Evolutionary conservation across 2,329 filamentous ascomycete genomes (phyloP).

Genomic region (Calonectria multiphialidica): DNA sequence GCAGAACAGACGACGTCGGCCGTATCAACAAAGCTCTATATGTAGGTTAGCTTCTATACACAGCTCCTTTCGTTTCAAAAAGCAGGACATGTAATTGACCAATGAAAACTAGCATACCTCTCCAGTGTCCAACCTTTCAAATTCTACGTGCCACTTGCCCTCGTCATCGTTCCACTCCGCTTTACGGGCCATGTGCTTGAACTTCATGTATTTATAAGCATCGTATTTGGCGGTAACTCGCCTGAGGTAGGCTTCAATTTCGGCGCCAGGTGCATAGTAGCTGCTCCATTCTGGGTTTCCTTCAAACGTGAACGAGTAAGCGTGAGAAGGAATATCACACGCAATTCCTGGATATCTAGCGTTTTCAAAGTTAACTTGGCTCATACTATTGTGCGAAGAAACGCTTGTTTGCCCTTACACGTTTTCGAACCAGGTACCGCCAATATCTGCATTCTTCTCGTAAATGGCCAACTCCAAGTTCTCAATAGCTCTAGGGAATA

Average conservation of each 20-base stretch:
- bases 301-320: constrained; percentile 73
- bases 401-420: no score
- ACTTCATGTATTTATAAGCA: constrained; percentile 58
- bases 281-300: constrained; percentile 70
- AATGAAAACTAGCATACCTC: background rate
- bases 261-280: constrained; percentile 65
- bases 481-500: background rate
- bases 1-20: constrained; percentile 57
- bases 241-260: constrained; percentile 67
- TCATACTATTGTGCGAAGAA: no score
- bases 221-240: constrained; percentile 58
- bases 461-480: no score
- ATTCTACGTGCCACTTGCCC: constrained; percentile 55
- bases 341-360: constrained; percentile 11
- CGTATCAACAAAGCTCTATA: constrained; percentile 2
- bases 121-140: constrained; percentile 44
- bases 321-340: constrained; percentile 70
- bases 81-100: background rate
- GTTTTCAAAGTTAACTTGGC: no score
- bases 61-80: no score
- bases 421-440: constrained; percentile 20
- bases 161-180: constrained; percentile 15
- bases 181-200: constrained; percentile 54
- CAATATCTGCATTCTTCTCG: constrained; percentile 8
- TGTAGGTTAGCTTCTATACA: no score